phyloP scores from a whole-genome alignment of 2,329 filamentous ascomycete genomes.

The Exophiala dermatitidis region DNA sequence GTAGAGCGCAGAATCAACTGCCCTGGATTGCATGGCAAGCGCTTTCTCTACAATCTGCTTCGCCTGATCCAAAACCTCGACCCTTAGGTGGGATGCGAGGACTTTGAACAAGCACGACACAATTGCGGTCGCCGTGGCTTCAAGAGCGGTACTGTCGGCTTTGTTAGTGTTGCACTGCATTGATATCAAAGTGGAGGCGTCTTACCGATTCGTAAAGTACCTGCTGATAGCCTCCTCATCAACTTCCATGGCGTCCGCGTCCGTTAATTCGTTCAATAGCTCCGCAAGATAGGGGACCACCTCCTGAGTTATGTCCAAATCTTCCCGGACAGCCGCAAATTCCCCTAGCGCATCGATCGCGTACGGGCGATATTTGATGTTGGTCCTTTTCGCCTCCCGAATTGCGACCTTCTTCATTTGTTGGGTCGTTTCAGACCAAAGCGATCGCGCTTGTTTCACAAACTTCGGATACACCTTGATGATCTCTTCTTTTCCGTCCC shows the following conservation, averaged over 20 bases:
- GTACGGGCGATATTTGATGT: conserved; percentile 71
- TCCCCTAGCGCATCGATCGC: conserved; percentile 66
- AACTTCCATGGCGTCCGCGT: conserved; percentile 58
- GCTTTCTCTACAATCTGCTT: conserved; percentile 16
- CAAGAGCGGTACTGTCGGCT: conserved; percentile 8
- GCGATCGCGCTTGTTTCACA: conserved; percentile 54
- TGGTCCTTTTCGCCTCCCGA: conserved; percentile 86
- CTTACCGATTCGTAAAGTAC: conserved; percentile 16
- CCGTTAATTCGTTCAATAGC: conserved; percentile 52
- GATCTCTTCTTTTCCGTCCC: conserved; percentile 82
- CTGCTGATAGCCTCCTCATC: conserved; percentile 39
- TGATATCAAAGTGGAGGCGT: conserved; percentile 4
- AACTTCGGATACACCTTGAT: conserved; percentile 74
- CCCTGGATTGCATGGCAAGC: conserved; percentile 9
- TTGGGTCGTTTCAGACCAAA: conserved; percentile 53
- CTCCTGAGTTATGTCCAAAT: conserved; percentile 61
- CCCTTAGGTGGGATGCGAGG: conserved; percentile 12
- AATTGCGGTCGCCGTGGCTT: conserved; percentile 17
- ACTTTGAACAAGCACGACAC: conserved; percentile 24
- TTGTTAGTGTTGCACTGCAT: conserved; percentile 14
- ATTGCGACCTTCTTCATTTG: conserved; percentile 70
- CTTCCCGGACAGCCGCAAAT: conserved; percentile 60
- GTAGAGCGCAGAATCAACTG: conserved; percentile 18
- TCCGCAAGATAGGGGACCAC: conserved; percentile 50
- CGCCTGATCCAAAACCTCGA: conserved; percentile 18